Conservation (phyloP, 257 asterid species). For the Solanum ahanhuiri region DNA sequence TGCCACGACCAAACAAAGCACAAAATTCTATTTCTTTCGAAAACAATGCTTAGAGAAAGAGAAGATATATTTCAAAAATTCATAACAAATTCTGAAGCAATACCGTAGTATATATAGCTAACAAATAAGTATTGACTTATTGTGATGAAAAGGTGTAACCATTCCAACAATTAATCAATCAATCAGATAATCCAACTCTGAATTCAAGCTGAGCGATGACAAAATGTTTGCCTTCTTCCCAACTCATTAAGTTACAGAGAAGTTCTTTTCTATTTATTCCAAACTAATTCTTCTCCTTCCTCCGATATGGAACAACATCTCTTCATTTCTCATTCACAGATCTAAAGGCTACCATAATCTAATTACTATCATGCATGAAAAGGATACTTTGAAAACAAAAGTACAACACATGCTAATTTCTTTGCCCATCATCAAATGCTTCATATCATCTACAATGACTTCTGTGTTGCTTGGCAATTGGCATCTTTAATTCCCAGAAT, state of each 20-base stretch:
- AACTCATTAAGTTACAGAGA: background rate
- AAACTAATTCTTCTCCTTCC: background rate
- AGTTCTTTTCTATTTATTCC: background rate
- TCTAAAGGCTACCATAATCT: background rate
- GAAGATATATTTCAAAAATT: background rate
- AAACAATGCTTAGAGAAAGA: background rate
- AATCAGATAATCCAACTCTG: background rate
- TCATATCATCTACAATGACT: background rate
- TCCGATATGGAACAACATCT: background rate
- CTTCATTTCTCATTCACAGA: background rate
- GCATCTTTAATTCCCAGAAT: background rate
- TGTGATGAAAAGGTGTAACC: background rate
- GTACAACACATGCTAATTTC: background rate
- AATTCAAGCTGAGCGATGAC: background rate
- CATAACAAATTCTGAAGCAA: background rate
- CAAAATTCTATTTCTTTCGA: background rate
- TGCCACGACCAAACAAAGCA: background rate
- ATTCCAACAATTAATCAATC: background rate
- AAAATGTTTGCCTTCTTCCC: background rate
- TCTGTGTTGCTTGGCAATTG: background rate
- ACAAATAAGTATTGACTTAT: background rate
- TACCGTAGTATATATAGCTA: background rate
- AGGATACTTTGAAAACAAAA: background rate
- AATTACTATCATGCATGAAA: background rate
- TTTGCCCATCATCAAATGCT: background rate